Conservation (phyloP, 1,139 yeast genomes). For the Sugiyamaella grinbergsii region DNA sequence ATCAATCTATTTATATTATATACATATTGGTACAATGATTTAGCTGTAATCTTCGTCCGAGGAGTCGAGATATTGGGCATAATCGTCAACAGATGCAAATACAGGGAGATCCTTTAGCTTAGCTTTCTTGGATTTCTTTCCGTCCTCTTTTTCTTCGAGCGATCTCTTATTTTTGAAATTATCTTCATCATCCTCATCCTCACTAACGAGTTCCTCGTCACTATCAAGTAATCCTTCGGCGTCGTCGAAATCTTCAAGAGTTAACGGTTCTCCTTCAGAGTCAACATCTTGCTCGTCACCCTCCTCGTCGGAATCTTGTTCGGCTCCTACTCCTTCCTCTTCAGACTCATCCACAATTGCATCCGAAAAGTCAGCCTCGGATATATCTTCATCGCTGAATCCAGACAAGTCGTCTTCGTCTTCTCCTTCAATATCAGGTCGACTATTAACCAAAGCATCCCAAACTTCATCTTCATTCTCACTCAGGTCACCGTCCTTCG, state of each 20-base stretch:
- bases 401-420: slow-evolving; percentile 45
- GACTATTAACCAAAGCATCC: slow-evolving; percentile 83
- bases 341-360: slow-evolving; percentile 47
- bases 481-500: slow-evolving; percentile 31
- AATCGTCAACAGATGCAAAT: slow-evolving; percentile 89
- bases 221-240: slow-evolving; percentile 40
- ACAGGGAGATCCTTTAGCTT: slow-evolving; percentile 73
- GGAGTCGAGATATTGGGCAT: slow-evolving; percentile 68
- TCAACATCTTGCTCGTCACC: slow-evolving; percentile 30
- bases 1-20: slow-evolving; percentile 1
- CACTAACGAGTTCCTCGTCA: slow-evolving; percentile 33
- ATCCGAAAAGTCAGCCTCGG: slow-evolving; percentile 56
- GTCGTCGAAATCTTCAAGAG: slow-evolving; percentile 39
- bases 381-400: slow-evolving; percentile 47
- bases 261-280: slow-evolving; percentile 35
- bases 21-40: neutral
- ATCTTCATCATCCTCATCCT: slow-evolving; percentile 31
- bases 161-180: no score
- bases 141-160: slow-evolving; percentile 31
- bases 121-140: slow-evolving; percentile 53
- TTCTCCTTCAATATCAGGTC: slow-evolving; percentile 76
- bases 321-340: slow-evolving; percentile 41
- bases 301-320: no score
- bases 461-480: slow-evolving; percentile 78
- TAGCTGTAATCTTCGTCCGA: slow-evolving; percentile 36